These are phyloP conservation scores for Pleoardoris graminearum DNA, from an alignment of 2,329 filamentous ascomycete genomes.

Conservation along the genomic window DNA sequence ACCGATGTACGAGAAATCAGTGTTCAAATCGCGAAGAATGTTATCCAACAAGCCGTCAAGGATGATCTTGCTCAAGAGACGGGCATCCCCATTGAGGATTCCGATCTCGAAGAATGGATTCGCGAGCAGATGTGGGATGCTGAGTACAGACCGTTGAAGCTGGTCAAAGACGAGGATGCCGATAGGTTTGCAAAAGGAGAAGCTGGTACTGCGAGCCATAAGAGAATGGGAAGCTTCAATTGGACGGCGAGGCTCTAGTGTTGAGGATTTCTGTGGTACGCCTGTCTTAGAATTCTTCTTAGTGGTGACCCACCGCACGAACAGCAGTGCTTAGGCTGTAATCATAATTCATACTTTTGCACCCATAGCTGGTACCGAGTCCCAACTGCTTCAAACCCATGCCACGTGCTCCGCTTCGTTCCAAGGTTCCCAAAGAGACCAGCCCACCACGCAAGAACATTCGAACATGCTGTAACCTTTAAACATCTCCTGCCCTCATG, in stretches of 20 bases:
- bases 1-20: constrained; percentile 74
- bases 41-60: constrained; percentile 71
- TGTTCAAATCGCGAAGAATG: constrained; percentile 73
- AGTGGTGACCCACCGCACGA: background rate
- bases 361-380: too few species aligned
- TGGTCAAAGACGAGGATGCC: constrained; percentile 57
- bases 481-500: too few species aligned
- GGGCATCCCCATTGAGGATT: constrained; percentile 63
- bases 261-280: background rate
- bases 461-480: too few species aligned
- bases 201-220: constrained; percentile 48
- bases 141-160: constrained; percentile 65
- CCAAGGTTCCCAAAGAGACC: too few species aligned
- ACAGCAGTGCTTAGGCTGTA: background rate
- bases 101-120: constrained; percentile 70
- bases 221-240: constrained; percentile 22
- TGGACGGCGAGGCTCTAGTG: background rate
- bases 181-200: constrained; percentile 64
- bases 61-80: constrained; percentile 69
- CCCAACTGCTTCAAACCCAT: too few species aligned
- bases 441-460: too few species aligned
- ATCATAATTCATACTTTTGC: background rate
- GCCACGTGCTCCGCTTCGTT: too few species aligned
- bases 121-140: constrained; percentile 80
- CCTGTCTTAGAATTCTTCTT: background rate